Evolutionary conservation across 306 rosid genomes (phyloP).

Genomic region (Vigna nakashimae): DNA sequence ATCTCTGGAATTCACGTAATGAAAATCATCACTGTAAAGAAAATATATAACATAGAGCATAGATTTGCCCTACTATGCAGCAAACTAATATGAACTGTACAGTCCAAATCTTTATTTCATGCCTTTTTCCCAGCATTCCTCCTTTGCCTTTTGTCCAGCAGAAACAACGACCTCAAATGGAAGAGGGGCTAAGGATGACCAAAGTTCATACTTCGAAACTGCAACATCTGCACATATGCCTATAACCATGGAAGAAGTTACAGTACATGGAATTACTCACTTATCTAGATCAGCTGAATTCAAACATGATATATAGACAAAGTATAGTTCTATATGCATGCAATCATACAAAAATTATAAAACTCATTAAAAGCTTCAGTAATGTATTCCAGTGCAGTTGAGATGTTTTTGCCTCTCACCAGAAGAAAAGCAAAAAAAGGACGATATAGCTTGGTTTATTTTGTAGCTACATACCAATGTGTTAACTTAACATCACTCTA

Average conservation of each 20-base stretch:
- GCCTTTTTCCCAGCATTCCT: constrained; percentile 88
- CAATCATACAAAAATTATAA: constrained; percentile 26
- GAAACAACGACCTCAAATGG: constrained; percentile 98
- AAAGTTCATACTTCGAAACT: constrained; percentile 81
- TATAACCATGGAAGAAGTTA: constrained; percentile 53
- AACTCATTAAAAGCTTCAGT: constrained; percentile 36
- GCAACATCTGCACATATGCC: constrained; percentile 97
- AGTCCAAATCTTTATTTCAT: constrained; percentile 48
- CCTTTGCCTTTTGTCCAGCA: constrained; percentile 99
- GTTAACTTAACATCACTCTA: constrained; percentile 1
- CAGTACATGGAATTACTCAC: constrained; percentile 18
- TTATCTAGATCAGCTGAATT: constrained; percentile 37
- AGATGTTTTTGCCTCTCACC: constrained; percentile 29
- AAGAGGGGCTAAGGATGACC: constrained; percentile 99
- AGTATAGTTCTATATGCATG: constrained; percentile 19
- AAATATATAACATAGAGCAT: constrained; percentile 31
- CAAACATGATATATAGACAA: constrained; percentile 38
- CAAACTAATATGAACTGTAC: constrained; percentile 41
- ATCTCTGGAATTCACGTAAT: constrained; percentile 33
- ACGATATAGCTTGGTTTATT: constrained; percentile 38
- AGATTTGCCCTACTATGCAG: constrained; percentile 32
- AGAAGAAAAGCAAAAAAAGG: constrained; percentile 26
- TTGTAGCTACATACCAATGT: constrained; percentile 13
- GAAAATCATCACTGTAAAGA: constrained; percentile 28
- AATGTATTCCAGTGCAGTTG: constrained; percentile 23